Base-by-base conservation (phyloP, 2,329 filamentous ascomycete genomes). In the Apiospora malaysiana region DNA sequence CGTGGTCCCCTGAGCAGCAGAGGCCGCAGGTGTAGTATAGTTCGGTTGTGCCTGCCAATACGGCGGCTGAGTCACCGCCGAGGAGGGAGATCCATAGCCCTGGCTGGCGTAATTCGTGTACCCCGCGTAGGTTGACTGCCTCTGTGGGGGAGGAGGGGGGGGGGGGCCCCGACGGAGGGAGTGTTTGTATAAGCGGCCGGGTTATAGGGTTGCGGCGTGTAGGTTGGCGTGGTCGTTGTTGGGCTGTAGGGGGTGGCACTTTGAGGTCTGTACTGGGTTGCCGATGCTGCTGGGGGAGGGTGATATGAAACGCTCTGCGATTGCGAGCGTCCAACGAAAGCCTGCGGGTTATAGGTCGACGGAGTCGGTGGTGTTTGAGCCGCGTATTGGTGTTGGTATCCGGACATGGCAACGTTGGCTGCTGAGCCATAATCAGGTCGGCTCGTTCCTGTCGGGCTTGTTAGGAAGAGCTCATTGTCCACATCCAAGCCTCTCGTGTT, bases 281-380 rank as follows among this genome's bases (percentile, higher is more conserved):
- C 65, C 65, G 40, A 45, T 27, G 65, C 40, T 27, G 65, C 40
- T 73, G 82, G 83, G 72, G 83, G 84, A 70, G 84, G 86, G 73
- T 87, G 86, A 14, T 87, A 85, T 40, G 87, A 75, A 67, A 46
- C 14, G 56, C 82, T 82, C n/a, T 84, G 84, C 32, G 88, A 88
- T 71, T 87, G 87, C 45, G 87, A 84, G 70, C 87, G 84, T 70
- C 59, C 56, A 46, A 82, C 83, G 79, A 89, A 95, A 47, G 86
- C 84, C 78, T 92, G 88, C 1, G 93, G 93, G 77, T 95, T 95
- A 81, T 95, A 95, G 59, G 88, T 80, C 27, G 85, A 82, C 21
- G 85, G 82, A 9, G 85, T 83, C 27, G 85, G 80, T 73, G 86
- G 81, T 72, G 84, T 76, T 71, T 84, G 80, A 71, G 83, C 80